A percentile compares a stretch with the other conserved stretches of the same genome.
Conservation (phyloP, 225 moss, liverwort and hornwort species). For the Asterella californica region DNA sequence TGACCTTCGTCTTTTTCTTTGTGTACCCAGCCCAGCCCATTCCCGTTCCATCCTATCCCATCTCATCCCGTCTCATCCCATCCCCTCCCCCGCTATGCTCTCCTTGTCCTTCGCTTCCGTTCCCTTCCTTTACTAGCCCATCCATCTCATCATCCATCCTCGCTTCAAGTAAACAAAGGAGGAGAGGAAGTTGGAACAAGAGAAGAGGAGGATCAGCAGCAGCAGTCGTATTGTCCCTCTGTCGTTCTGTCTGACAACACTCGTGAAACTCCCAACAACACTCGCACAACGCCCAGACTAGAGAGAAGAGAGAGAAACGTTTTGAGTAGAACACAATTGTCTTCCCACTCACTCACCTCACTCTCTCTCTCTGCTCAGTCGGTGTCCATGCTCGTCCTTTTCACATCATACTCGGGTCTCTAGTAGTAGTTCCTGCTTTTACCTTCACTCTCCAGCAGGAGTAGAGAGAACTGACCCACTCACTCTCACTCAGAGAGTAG, state of each 20-base stretch:
- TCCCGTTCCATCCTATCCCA: not conserved
- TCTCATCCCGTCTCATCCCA: not conserved
- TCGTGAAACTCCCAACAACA: not conserved
- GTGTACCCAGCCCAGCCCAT: not conserved
- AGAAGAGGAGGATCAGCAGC: not conserved
- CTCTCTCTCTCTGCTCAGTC: not conserved
- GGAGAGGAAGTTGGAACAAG: not conserved
- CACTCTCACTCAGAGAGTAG: not conserved
- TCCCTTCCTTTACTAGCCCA: no score
- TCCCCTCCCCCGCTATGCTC: not conserved
- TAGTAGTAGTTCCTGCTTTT: no score
- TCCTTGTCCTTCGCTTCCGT: not conserved
- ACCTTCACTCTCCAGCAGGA: no score
- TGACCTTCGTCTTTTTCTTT: conserved; percentile 11
- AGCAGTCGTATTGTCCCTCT: not conserved
- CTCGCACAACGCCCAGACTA: not conserved
- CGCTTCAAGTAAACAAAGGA: not conserved
- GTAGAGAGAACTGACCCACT: not conserved
- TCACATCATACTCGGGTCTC: no score
- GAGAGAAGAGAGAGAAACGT: conserved; percentile 2
- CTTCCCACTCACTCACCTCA: not conserved
- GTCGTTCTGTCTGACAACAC: conserved; percentile 11
- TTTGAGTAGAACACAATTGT: not conserved
- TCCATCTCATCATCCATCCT: not conserved
- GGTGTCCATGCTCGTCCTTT: not conserved